Conservation (phyloP, 306 rosid species). For the Begonia loranthoides region DNA sequence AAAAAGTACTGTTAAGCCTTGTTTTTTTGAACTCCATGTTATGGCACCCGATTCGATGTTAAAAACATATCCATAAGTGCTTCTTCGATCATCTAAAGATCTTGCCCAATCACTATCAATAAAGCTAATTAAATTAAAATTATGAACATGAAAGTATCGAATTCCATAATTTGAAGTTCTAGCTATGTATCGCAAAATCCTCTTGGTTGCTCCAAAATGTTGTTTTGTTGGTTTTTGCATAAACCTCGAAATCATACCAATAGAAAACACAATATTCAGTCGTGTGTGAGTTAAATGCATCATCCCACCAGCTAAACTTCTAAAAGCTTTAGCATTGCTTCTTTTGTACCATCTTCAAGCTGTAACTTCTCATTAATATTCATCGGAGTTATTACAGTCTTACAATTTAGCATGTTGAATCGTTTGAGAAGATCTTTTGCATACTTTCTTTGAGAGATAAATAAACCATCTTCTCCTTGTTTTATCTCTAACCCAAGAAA, state of each 20-base stretch:
- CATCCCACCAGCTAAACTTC: neutral
- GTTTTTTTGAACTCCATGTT: neutral
- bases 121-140: neutral
- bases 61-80: neutral
- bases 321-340: too few species aligned
- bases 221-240: neutral
- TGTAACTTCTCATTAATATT: neutral
- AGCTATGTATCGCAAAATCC: neutral
- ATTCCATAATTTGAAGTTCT: neutral
- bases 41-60: neutral
- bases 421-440: neutral
- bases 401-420: neutral
- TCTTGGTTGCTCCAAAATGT: neutral
- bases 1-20: neutral
- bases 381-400: too few species aligned
- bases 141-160: too few species aligned
- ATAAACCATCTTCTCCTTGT: neutral
- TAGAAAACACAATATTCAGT: too few species aligned
- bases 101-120: neutral
- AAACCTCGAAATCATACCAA: too few species aligned
- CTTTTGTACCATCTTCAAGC: neutral
- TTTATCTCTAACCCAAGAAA: constrained; percentile 1
- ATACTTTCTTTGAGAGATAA: constrained; percentile 2
- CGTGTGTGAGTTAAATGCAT: neutral
- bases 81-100: neutral